These are phyloP conservation scores for Salix caprea DNA, from an alignment of 345 rosid species.

Conservation along the genomic window DNA sequence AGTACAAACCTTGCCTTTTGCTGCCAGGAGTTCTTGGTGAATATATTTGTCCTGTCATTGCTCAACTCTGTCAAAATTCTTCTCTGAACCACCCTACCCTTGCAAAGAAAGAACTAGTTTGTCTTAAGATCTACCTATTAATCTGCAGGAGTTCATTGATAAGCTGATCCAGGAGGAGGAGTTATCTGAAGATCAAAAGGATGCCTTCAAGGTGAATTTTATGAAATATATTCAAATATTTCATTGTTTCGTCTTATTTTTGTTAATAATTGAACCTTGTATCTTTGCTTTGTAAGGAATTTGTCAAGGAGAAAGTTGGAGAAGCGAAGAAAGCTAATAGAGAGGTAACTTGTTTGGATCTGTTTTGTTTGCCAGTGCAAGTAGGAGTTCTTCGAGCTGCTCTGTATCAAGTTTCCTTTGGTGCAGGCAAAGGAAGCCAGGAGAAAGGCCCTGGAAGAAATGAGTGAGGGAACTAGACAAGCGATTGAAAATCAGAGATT, in stretches of 20 bases:
- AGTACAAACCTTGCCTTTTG: not conserved
- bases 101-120: not conserved
- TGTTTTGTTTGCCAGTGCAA: not conserved
- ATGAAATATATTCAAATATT: constrained; percentile 6
- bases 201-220: constrained; percentile 65
- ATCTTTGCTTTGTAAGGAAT: constrained; percentile 46
- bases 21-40: not conserved
- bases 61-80: not conserved
- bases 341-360: constrained; percentile 45
- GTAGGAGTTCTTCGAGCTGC: not conserved
- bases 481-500: constrained; percentile 71
- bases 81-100: not conserved
- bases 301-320: constrained; percentile 69
- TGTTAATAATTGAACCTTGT: not conserved
- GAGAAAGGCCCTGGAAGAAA: constrained; percentile 64
- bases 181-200: constrained; percentile 71
- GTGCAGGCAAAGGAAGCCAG: constrained; percentile 83
- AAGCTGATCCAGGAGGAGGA: constrained; percentile 55
- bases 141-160: constrained; percentile 64
- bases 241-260: not conserved
- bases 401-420: constrained; percentile 6
- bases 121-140: constrained; percentile 12
- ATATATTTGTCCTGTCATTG: not conserved
- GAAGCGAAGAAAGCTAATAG: constrained; percentile 83
- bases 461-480: constrained; percentile 67